Percentiles rank a stretch among this genome's conserved stretches.
Conservation (phyloP, 306 rosid genomes). For the Prunus campanulata region DNA sequence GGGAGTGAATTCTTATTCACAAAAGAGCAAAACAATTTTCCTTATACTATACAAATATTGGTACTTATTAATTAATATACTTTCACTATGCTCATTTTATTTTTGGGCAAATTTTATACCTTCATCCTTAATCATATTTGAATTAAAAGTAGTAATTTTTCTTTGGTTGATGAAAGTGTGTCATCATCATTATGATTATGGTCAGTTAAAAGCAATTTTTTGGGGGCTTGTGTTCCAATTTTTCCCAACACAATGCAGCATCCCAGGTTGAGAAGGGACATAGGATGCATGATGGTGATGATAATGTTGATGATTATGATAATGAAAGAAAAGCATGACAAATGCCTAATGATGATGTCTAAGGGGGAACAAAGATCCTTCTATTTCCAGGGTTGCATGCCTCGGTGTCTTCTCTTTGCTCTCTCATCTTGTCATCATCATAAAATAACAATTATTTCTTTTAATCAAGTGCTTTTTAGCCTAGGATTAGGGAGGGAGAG, state of each 20-base stretch:
- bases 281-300: conserved; percentile 31
- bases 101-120: not conserved
- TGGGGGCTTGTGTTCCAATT: conserved; percentile 49
- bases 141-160: not conserved
- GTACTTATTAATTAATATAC: no score
- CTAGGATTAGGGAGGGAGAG: conserved; percentile 22
- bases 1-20: no score
- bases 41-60: no score
- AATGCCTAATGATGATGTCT: conserved; percentile 57
- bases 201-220: conserved; percentile 34
- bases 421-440: conserved; percentile 7
- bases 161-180: conserved; percentile 12
- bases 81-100: not conserved
- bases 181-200: not conserved
- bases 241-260: conserved; percentile 49
- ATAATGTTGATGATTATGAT: conserved; percentile 38
- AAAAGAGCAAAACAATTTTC: no score
- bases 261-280: conserved; percentile 51
- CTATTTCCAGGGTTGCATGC: conserved; percentile 54
- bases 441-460: conserved; percentile 32
- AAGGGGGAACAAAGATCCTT: conserved; percentile 49
- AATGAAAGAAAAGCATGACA: conserved; percentile 40
- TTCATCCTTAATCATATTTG: no score
- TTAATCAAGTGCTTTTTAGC: conserved; percentile 14
- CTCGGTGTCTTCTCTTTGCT: conserved; percentile 31